Evolutionary conservation across 805 yeast genomes (phyloP).

Genomic region (Lipomyces yamanashiensis): DNA sequence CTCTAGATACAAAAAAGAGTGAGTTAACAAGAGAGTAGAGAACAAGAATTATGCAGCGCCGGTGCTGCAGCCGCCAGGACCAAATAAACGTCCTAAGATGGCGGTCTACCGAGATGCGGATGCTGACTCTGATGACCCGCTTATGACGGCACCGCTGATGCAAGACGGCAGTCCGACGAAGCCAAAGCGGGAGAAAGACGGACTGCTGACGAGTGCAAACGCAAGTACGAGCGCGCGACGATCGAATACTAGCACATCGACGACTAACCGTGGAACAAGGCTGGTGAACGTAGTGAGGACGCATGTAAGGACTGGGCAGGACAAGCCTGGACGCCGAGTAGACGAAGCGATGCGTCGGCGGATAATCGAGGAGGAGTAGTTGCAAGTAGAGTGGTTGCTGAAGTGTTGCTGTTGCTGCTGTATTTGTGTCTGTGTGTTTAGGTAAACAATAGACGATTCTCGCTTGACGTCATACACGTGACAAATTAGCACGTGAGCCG

Average conservation of each 20-base stretch:
- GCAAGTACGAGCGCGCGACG: not conserved
- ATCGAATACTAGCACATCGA: not conserved
- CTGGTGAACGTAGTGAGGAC: not conserved
- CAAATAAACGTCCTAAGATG: not conserved
- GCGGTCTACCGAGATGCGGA: not conserved
- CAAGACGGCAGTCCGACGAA: not conserved
- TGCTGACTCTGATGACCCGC: not conserved
- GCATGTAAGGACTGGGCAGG: slow-evolving; percentile 4
- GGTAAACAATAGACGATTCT: not conserved
- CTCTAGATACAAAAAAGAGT: not conserved
- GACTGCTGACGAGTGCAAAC: not conserved
- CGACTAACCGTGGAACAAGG: not conserved
- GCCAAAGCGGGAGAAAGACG: not conserved
- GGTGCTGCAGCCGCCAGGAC: not conserved
- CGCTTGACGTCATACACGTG: slow-evolving; percentile 1
- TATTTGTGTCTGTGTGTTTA: no score
- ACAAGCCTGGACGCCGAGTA: not conserved
- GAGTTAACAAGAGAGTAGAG: not conserved
- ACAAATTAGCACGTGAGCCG: not conserved
- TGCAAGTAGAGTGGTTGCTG: not conserved
- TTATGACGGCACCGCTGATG: not conserved
- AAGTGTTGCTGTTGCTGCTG: not conserved
- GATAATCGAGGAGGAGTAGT: slow-evolving; percentile 1
- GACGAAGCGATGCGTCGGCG: not conserved
- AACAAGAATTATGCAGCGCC: not conserved